Conservation (phyloP, 75 land plant species). For the Pseudotsuga menziesii region DNA sequence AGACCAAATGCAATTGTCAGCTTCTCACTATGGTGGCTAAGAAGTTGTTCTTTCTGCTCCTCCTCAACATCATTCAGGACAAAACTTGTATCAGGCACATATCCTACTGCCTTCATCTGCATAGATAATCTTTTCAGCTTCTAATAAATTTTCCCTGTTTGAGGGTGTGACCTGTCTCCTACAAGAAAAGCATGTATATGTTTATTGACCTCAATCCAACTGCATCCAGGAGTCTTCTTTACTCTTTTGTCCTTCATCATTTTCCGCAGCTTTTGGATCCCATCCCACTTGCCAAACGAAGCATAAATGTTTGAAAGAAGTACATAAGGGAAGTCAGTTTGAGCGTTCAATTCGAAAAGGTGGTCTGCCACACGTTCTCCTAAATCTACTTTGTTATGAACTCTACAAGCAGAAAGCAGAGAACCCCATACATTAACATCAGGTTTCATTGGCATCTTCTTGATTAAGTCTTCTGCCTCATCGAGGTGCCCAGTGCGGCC, state of each 20-base stretch:
- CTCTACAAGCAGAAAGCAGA: constrained; percentile 47
- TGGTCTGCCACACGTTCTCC: neutral
- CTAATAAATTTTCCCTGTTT: neutral
- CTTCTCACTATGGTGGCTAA: neutral
- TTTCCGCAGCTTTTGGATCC: neutral
- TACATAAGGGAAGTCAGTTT: neutral
- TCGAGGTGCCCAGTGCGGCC: constrained; percentile 28
- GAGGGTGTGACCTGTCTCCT: neutral
- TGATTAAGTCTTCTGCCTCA: constrained; percentile 37
- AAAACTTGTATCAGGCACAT: neutral
- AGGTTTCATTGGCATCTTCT: constrained; percentile 31
- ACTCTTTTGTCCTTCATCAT: neutral
- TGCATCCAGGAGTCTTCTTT: neutral
- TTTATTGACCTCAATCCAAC: neutral
- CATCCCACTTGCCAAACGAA: neutral
- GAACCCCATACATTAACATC: constrained; percentile 43
- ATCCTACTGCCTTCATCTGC: neutral
- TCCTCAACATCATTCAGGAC: neutral
- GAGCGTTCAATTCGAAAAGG: neutral
- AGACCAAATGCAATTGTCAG: neutral
- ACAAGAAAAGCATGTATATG: neutral
- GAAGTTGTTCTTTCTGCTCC: constrained; percentile 2
- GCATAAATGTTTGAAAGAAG: neutral
- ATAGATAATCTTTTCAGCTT: neutral
- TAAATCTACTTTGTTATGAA: constrained; percentile 26